Base-by-base conservation (phyloP, 192 early-diverging fungal genomes). In the Chytriomyces sp. region DNA sequence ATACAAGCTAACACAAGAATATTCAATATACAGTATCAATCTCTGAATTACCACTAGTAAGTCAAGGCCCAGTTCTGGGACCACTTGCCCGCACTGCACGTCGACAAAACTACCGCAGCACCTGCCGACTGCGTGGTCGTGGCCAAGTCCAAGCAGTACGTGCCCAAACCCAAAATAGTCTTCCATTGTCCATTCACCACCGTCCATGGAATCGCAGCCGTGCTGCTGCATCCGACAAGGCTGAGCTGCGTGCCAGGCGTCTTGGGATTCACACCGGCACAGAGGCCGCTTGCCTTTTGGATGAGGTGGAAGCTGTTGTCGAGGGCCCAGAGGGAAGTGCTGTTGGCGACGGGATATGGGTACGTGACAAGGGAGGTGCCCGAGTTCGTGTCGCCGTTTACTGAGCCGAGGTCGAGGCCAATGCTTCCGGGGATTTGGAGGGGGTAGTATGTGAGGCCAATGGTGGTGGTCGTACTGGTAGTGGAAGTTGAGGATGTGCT, bases 21-120 rank as follows among this genome's bases (percentile, higher is more conserved):
- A 49, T 49, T 49, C 44, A 49, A 49, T 49, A 49, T 49, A 49
- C 44, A 49, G n/a, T n/a, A n/a, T n/a, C n/a, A n/a, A n/a, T n/a
- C n/a, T n/a, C n/a, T n/a, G n/a, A n/a, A n/a, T n/a, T n/a, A n/a
- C n/a, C n/a, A n/a, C n/a, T 49, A 49, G 44, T 49, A 49, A 14
- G 44, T 22, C 44, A 49, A 49, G 17, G 14, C 44, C 44, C 44
- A 49, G 17, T 49, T 49, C 22, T 49, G 44, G 44, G 14, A n/a
- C 44, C 44, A 49, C 44, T 49, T 49, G 44, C 22, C 22, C 3
- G 44, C 22, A 22, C 44, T n/a, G 3, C 44, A n/a, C n/a, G n/a
- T n/a, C n/a, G n/a, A n/a, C n/a, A n/a, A n/a, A n/a, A n/a, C n/a
- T n/a, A n/a, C n/a, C n/a, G n/a, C n/a, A n/a, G n/a, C n/a, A n/a